Evolutionary conservation across 2,329 filamentous ascomycete genomes (phyloP).

Genomic region (Neonectria coccinea): DNA sequence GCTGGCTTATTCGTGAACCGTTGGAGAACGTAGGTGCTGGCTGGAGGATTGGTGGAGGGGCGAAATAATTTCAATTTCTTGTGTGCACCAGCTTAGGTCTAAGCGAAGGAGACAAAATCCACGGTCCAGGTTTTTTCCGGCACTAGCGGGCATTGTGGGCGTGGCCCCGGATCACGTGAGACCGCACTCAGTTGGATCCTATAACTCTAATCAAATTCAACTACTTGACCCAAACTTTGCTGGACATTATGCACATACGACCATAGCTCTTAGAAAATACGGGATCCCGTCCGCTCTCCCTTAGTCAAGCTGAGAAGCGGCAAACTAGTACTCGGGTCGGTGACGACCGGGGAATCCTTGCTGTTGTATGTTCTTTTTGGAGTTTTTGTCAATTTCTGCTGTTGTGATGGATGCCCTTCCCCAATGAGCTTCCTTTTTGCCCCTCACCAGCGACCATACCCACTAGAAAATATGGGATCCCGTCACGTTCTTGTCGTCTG

Average conservation of each 20-base stretch:
- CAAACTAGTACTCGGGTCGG: conserved; percentile 17
- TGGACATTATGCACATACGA: background rate
- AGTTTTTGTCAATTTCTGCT: no score
- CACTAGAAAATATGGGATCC: no score
- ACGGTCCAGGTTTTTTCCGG: conserved; percentile 47
- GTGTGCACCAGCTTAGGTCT: conserved; percentile 55
- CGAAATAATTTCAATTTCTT: conserved; percentile 56
- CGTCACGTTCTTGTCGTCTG: no score
- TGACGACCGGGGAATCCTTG: conserved; percentile 17
- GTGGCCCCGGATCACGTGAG: conserved; percentile 39
- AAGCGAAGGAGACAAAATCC: conserved; percentile 50
- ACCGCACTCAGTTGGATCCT: background rate
- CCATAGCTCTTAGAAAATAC: conserved; percentile 20
- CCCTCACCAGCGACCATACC: no score
- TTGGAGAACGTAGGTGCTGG: conserved; percentile 58
- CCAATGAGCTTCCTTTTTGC: no score
- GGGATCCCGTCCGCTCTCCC: conserved; percentile 20
- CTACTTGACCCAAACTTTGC: background rate
- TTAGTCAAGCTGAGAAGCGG: conserved; percentile 19
- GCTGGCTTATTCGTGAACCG: conserved; percentile 61
- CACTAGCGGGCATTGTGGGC: conserved; percentile 34
- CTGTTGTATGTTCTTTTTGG: conserved; percentile 10
- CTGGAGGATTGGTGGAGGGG: conserved; percentile 56
- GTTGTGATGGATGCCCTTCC: no score
- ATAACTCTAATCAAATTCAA: background rate